Base-by-base conservation (phyloP, 2,329 filamentous ascomycete species). In the Fusarium mexicanum region DNA sequence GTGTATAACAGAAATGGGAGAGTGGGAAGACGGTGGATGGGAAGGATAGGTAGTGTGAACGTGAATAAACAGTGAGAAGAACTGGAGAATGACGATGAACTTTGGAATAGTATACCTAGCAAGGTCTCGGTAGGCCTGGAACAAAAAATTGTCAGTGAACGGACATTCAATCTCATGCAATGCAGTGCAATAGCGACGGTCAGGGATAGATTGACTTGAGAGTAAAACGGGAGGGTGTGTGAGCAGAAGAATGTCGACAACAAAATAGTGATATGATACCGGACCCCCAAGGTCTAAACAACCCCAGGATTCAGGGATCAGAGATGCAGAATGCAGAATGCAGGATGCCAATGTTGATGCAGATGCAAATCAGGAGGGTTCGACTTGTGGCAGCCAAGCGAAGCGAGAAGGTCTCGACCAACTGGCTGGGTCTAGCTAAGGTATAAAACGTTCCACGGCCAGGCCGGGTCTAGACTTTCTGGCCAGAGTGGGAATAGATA, bases 51-150 rank as follows among this genome's bases (percentile, higher is more conserved):
- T 72, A 31, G 38, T 24, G 26, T 29, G 22, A 24, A 38, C 24
- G 31, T 33, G 53, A 61, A 44, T 35, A 20, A 41, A 41, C 46
- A 60, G 48, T 47, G 50, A 61, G 53, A 55, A 22, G 38, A 64
- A 47, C 22, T 48, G 44, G 47, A 20, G 51, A 22, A 26, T 51
- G 53, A 67, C 47, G 55, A 44, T 51, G 61, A 61, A 61, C 37
- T 60, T 57, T 50, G 69, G 54, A 62, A 54, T 41, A 53, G 58
- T 61, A 69, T 81, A 83, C 81, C 80, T 81, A 53, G 78, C 67
- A 60, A 83, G 80, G 61, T 83, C 81, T 74, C 72, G 77, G 73
- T 83, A 83, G 77, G 81, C 80, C 81, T 83, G 80, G 76, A 81
- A 78, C 78, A 54, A 20, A 43, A 57, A 70, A 57, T 47, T 58